These are phyloP conservation scores for Termitomyces sp. DNA, from an alignment of 768 basidiomycete species.

Conservation along the genomic window DNA sequence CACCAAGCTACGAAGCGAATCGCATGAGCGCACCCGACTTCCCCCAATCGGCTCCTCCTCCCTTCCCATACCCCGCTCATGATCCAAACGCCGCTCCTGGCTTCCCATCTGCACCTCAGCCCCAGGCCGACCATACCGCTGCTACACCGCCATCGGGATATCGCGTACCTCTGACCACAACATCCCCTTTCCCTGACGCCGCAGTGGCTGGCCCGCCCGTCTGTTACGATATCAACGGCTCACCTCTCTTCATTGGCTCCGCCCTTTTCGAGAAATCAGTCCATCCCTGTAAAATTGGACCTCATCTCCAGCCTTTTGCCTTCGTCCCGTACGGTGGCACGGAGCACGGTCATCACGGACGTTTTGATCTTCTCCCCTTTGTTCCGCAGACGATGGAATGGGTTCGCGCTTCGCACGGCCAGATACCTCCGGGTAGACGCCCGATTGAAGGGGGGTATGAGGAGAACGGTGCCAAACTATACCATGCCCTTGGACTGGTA, in stretches of 20 bases:
- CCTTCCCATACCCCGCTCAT: conserved; percentile 2
- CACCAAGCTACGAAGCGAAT: conserved; percentile 15
- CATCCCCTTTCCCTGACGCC: conserved; percentile 39
- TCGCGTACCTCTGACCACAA: conserved; percentile 52
- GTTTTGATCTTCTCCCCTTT: conserved; percentile 76
- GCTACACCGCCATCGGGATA: conserved; percentile 60
- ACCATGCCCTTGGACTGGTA: conserved; percentile 59
- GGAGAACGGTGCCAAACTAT: conserved; percentile 60
- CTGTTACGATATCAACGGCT: conserved; percentile 55
- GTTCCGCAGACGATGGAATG: conserved; percentile 68
- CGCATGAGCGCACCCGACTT: conserved; percentile 6
- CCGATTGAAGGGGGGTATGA: conserved; percentile 78
- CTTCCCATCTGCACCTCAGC: conserved; percentile 15
- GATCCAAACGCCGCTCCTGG: conserved; percentile 9
- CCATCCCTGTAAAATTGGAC: conserved; percentile 81
- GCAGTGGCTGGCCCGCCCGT: conserved; percentile 46
- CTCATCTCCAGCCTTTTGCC: conserved; percentile 47
- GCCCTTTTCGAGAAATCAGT: conserved; percentile 65
- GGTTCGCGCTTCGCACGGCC: conserved; percentile 59
- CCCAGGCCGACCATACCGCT: conserved; percentile 3
- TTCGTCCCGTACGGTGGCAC: conserved; percentile 61
- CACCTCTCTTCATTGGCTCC: conserved; percentile 70
- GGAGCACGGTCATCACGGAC: conserved; percentile 58
- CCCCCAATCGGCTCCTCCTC: conserved; percentile 5
- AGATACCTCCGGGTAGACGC: conserved; percentile 50